These are phyloP conservation scores for Pyrus communis DNA, from an alignment of 306 rosid genomes.

Conservation along the genomic window DNA sequence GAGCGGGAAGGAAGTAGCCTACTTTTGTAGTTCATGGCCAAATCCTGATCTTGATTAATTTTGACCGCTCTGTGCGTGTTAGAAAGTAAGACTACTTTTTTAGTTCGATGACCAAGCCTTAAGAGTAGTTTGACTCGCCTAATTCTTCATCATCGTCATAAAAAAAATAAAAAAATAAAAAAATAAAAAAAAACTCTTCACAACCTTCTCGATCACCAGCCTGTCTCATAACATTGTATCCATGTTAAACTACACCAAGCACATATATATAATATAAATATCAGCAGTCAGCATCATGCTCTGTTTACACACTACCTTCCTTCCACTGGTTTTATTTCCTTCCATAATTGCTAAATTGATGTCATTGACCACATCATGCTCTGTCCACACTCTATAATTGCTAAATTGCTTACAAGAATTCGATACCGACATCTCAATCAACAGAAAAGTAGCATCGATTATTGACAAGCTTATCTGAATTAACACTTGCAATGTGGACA, in stretches of 20 bases:
- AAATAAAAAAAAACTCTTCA: not conserved
- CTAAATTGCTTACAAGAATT: not conserved
- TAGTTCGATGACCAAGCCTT: too few species aligned
- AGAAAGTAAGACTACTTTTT: too few species aligned
- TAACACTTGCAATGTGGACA: not conserved
- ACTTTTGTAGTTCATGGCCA: too few species aligned
- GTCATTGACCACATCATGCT: not conserved
- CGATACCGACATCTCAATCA: not conserved
- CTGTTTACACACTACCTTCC: not conserved
- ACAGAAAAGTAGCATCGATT: not conserved
- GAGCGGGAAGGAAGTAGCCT: too few species aligned
- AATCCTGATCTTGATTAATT: too few species aligned
- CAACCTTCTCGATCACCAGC: not conserved
- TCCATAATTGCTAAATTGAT: not conserved
- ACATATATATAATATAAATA: not conserved
- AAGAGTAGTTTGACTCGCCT: too few species aligned
- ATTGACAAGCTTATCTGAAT: not conserved
- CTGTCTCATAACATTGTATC: not conserved
- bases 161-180: too few species aligned
- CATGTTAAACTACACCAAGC: not conserved
- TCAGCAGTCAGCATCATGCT: not conserved
- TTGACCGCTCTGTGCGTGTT: too few species aligned
- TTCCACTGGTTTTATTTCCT: not conserved
- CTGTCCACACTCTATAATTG: not conserved
- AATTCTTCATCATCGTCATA: too few species aligned